Conservation (phyloP, 1,139 yeast species). For the Candida dubliniensis region DNA sequence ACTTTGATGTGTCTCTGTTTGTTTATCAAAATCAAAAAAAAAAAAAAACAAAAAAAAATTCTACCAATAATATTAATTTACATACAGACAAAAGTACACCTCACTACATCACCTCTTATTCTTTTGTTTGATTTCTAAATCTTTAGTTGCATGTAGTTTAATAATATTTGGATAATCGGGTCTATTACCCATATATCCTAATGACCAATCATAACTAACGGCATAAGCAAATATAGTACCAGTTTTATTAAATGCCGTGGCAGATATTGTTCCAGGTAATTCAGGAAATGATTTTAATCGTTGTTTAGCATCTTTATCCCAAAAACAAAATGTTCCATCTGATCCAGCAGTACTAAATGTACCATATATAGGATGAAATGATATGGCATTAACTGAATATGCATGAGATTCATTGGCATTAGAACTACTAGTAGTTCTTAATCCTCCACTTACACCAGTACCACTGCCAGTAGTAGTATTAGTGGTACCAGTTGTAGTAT, state of each 20-base stretch:
- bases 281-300: constrained; percentile 80
- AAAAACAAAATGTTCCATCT: constrained; percentile 90
- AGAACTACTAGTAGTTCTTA: constrained; percentile 5
- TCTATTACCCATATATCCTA: constrained; percentile 78
- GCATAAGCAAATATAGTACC: constrained; percentile 93
- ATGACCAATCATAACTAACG: constrained; percentile 91
- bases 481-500: constrained; percentile 35
- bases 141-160: constrained; percentile 81
- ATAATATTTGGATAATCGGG: constrained; percentile 74
- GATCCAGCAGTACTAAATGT: constrained; percentile 94
- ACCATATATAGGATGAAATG: constrained; percentile 87
- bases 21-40: no score
- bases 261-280: constrained; percentile 71
- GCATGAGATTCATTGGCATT: constrained; percentile 51
- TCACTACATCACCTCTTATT: constrained; percentile 36
- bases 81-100: not conserved
- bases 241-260: constrained; percentile 75
- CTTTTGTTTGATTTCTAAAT: constrained; percentile 84
- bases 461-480: constrained; percentile 27
- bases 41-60: no score
- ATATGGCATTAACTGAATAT: constrained; percentile 76
- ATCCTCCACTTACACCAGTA: not conserved
- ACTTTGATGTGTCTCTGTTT: no score
- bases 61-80: no score
- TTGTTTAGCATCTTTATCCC: constrained; percentile 95